Evolutionary conservation across 345 rosid species (phyloP).

Genomic region (Sonneratia alba): DNA sequence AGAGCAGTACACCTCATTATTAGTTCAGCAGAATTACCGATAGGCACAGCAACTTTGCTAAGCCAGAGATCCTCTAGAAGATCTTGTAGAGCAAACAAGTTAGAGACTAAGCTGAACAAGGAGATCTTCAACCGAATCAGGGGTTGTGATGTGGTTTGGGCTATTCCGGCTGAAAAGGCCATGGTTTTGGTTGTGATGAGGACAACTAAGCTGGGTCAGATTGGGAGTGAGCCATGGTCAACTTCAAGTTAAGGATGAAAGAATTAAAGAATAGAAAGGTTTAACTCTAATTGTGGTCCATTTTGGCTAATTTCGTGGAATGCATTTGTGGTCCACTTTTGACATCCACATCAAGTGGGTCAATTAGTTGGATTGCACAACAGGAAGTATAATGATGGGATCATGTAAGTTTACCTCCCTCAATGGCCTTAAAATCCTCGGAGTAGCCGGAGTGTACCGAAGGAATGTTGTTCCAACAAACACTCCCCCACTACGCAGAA

Average conservation of each 20-base stretch:
- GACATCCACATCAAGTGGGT: not conserved
- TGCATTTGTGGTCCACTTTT: not conserved
- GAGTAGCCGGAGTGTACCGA: slow-evolving; percentile 48
- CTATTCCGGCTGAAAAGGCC: too few species aligned
- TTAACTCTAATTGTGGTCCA: too few species aligned
- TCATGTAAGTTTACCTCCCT: slow-evolving; percentile 40
- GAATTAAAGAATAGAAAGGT: too few species aligned
- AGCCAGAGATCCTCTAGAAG: too few species aligned
- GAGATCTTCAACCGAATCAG: not conserved
- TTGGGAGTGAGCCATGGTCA: not conserved
- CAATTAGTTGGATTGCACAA: not conserved
- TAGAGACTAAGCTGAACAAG: not conserved
- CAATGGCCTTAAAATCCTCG: slow-evolving; percentile 39
- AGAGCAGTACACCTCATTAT: too few species aligned
- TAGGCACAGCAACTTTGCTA: too few species aligned
- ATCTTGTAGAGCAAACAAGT: not conserved
- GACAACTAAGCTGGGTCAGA: not conserved
- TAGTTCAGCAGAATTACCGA: too few species aligned
- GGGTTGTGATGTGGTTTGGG: not conserved
- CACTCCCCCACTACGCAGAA: slow-evolving; percentile 73
- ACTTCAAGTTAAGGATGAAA: too few species aligned
- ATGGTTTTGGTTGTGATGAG: too few species aligned
- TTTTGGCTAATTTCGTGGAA: not conserved
- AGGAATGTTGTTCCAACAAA: slow-evolving; percentile 91
- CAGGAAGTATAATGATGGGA: not conserved